phyloP scores from a whole-genome alignment of 2,329 filamentous ascomycete species.

The Plectosphaerella cucumerina region DNA sequence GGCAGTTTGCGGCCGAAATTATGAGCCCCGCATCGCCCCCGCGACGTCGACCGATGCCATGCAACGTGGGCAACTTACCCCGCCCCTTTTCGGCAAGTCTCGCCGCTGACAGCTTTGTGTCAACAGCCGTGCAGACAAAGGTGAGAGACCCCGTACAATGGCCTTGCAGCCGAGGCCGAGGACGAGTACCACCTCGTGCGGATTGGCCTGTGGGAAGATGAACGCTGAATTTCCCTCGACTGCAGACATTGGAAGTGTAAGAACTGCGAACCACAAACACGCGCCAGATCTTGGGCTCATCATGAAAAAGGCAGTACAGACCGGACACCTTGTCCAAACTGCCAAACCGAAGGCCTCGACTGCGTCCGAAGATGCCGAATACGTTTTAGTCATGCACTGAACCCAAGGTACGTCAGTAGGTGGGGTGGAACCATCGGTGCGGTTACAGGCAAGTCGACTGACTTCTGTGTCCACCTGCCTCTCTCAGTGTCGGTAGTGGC shows the following conservation, averaged over 20 bases:
- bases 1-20: no score
- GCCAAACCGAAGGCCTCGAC: conserved; percentile 18
- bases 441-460: no score
- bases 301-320: conserved; percentile 7
- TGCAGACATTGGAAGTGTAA: not conserved
- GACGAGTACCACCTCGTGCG: not conserved
- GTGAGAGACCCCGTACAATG: not conserved
- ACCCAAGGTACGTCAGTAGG: conserved; percentile 19
- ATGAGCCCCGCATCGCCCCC: not conserved
- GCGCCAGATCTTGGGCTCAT: not conserved
- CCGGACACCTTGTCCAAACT: conserved; percentile 17
- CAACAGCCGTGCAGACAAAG: not conserved
- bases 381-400: conserved; percentile 21
- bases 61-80: not conserved
- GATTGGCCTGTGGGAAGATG: not conserved
- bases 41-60: not conserved
- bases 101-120: not conserved
- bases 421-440: no score
- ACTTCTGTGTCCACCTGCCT: no score
- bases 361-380: conserved; percentile 22
- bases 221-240: not conserved
- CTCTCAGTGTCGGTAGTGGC: no score
- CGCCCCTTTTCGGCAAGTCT: not conserved
- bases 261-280: not conserved
- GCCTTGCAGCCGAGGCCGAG: not conserved